Percentiles rank a stretch among this genome's conserved stretches.
phyloP scores from a whole-genome alignment of 192 early-diverging fungal genomes.

The Entomortierella lignicola region DNA sequence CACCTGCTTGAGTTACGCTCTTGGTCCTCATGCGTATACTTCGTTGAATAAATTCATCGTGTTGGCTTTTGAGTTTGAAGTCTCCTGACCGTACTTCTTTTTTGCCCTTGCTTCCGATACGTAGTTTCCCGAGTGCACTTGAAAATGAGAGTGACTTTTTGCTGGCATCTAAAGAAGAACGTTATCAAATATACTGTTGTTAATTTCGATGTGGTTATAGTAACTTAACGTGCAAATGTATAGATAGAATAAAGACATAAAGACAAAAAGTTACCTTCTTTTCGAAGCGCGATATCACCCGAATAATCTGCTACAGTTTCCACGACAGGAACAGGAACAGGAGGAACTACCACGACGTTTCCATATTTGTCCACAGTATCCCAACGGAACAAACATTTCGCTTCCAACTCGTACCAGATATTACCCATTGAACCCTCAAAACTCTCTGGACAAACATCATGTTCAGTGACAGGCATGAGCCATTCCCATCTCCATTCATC shows the following conservation, averaged over 20 bases:
- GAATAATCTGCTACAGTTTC: not conserved
- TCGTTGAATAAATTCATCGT: constrained; percentile 22
- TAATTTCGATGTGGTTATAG: not conserved
- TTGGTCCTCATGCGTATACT: constrained; percentile 20
- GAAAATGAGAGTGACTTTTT: constrained; percentile 25
- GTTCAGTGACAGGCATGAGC: constrained; percentile 30
- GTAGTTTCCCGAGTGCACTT: constrained; percentile 30
- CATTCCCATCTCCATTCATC: constrained; percentile 54
- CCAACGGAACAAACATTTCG: constrained; percentile 47
- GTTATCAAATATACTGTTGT: not conserved
- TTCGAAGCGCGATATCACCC: too few species aligned
- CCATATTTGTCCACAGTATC: constrained; percentile 28
- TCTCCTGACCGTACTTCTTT: constrained; percentile 21
- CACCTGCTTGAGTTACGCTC: constrained; percentile 1
- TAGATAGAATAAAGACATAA: too few species aligned
- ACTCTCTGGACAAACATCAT: constrained; percentile 41
- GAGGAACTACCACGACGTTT: not conserved
- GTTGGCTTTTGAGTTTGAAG: constrained; percentile 21
- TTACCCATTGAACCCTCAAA: constrained; percentile 52
- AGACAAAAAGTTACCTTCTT: too few species aligned
- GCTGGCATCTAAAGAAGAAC: not conserved
- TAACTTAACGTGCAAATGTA: not conserved
- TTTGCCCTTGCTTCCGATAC: constrained; percentile 25
- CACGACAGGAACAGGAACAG: not conserved
- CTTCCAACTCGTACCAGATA: constrained; percentile 50